Evolutionary conservation across 108 stramenopile species (phyloP), one percentile per base, ranked within the genome.

Genomic region (Asterionellopsis glacialis): DNA sequence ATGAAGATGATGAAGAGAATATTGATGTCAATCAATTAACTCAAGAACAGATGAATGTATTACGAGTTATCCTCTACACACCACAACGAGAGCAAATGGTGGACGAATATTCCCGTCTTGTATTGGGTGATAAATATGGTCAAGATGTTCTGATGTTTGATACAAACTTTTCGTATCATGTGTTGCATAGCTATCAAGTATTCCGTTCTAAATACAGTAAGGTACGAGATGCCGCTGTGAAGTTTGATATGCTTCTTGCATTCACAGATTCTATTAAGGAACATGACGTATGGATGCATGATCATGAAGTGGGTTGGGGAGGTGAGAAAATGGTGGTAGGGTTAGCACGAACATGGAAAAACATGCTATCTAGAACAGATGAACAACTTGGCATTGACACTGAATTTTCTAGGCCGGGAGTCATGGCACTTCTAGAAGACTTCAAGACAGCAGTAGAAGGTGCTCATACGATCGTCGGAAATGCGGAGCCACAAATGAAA

Each of bases 181-280:
- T 71, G 19, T 1, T 26, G 16, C 26, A 59, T 15, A 28, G 57
- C 7, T 9, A 44, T 5, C 14, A 39, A 28, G 44, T 33, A n/a
- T 41, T 42, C 39, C 59, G 22, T 25, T 21, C 24, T 4, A 19
- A 24, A 9, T 53, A 24, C 22, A 19, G 24, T 24, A 15, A 53
- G 9, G 52, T 24, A 25, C 24, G 19, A 24, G 52, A 57, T 41
- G 19, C 23, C 4, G 14, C n/a, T 2, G 41, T 63, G 2, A 67
- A 72, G 41, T 67, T 72, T 58, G 70, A 72, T 51, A 25, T 67
- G 23, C 39, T 72, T 13, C 53, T 72, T 23, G 71, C 64, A 21
- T 72, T 66, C 49, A 72, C 71, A 23, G 47, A 67, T 42, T 38
- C 41, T 6, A 3, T 57, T 15, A 40, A 57, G 40, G 41, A 57